Evolutionary conservation across 768 basidiomycete genomes (phyloP).

Genomic region (Kwoniella mangroviensis): DNA sequence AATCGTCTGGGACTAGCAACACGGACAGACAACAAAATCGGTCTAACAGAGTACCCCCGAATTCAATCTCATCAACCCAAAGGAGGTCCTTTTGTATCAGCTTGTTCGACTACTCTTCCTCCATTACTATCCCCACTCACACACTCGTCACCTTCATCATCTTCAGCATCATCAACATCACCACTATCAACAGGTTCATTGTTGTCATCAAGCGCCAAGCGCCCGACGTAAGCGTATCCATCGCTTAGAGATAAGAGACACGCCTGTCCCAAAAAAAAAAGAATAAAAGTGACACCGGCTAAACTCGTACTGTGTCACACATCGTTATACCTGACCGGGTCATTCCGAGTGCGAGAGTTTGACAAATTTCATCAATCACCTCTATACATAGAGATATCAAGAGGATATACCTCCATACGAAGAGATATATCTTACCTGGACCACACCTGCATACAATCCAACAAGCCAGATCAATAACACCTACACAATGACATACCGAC

Average conservation of each 20-base stretch:
- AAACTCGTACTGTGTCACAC: neutral
- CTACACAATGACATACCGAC: constrained; percentile 16
- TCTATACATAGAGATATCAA: neutral
- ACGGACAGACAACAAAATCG: too few relatives aligned
- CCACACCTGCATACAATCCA: neutral
- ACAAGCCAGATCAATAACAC: neutral
- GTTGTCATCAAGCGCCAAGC: neutral
- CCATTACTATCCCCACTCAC: neutral
- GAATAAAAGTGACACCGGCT: neutral
- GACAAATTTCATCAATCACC: too few relatives aligned
- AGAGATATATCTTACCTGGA: too few relatives aligned
- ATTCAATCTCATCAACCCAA: too few relatives aligned
- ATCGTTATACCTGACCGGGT: neutral
- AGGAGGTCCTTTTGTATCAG: too few relatives aligned
- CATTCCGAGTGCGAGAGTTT: neutral
- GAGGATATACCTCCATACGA: neutral
- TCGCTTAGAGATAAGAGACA: neutral
- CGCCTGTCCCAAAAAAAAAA: too few relatives aligned
- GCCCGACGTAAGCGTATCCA: too few relatives aligned
- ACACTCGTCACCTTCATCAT: neutral
- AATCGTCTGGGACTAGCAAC: too few relatives aligned
- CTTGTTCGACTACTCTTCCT: neutral
- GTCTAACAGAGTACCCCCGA: too few relatives aligned
- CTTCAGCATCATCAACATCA: constrained; percentile 1
- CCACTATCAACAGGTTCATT: neutral